Evolutionary conservation across 1,139 yeast genomes (phyloP).

Genomic region (Scheffersomyces insectosa): DNA sequence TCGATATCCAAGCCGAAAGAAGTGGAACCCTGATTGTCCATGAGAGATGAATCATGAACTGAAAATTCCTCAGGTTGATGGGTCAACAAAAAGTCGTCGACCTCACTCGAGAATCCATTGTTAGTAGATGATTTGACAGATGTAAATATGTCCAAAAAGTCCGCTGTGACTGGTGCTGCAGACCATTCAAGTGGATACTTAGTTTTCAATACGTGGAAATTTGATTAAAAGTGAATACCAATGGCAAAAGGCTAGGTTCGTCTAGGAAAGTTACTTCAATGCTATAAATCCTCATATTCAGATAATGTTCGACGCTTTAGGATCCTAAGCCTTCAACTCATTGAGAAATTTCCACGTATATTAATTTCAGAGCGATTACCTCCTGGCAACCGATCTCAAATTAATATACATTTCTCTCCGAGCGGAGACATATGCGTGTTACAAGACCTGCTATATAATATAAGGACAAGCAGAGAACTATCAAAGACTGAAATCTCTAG

Average conservation of each 20-base stretch:
- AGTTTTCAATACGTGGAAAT: constrained; percentile 11
- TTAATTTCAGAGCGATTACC: constrained; percentile 20
- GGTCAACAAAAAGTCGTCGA: constrained; percentile 18
- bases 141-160: constrained; percentile 19
- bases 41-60: constrained; percentile 12
- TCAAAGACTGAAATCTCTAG: constrained; percentile 6
- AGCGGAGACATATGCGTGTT: not conserved
- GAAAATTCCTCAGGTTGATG: constrained; percentile 12
- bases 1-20: constrained; percentile 23
- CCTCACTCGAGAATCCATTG: constrained; percentile 2
- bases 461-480: constrained; percentile 40
- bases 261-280: constrained; percentile 34
- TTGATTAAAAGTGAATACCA: not conserved
- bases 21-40: constrained; percentile 3
- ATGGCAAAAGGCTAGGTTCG: not conserved
- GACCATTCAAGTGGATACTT: constrained; percentile 26
- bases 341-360: constrained; percentile 23
- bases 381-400: constrained; percentile 16
- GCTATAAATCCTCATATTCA: constrained; percentile 29
- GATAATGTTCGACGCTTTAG: not conserved
- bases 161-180: constrained; percentile 46
- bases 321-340: not conserved
- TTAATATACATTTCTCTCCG: constrained; percentile 22
- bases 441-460: not conserved
- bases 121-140: constrained; percentile 3